Evolutionary conservation across 805 yeast genomes (phyloP).

Genomic region (Kurtzmaniella fragi): DNA sequence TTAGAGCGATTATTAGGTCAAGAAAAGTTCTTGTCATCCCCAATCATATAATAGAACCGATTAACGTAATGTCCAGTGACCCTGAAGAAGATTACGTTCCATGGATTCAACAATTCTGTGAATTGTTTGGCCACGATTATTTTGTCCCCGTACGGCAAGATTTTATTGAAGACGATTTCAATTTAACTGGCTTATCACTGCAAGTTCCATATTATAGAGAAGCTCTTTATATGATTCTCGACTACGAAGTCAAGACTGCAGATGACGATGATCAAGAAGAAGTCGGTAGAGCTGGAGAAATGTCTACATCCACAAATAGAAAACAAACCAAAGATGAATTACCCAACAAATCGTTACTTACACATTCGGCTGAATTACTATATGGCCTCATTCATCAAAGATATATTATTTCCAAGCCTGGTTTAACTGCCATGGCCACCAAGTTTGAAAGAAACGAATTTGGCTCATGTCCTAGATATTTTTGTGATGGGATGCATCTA

Average conservation of each 20-base stretch:
- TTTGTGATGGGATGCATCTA: constrained; percentile 84
- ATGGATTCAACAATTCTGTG: constrained; percentile 81
- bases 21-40: not conserved
- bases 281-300: constrained; percentile 3
- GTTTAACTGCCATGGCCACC: constrained; percentile 87
- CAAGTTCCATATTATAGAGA: constrained; percentile 89
- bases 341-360: constrained; percentile 69
- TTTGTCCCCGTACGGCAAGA: constrained; percentile 90
- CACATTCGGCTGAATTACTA: constrained; percentile 85
- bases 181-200: constrained; percentile 80
- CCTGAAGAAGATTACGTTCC: constrained; percentile 58
- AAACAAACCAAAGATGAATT: constrained; percentile 26
- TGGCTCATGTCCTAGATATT: constrained; percentile 87
- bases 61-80: constrained; percentile 40
- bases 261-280: constrained; percentile 25
- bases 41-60: too few species aligned
- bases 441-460: constrained; percentile 86
- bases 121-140: constrained; percentile 78
- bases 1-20: not conserved
- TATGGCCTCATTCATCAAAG: constrained; percentile 95
- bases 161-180: constrained; percentile 94
- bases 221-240: constrained; percentile 86
- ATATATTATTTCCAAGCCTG: constrained; percentile 82
- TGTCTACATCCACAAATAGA: constrained; percentile 3
- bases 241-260: constrained; percentile 58